These are phyloP conservation scores for Lactarius hengduanensis DNA, from an alignment of 768 basidiomycete species.

Conservation along the genomic window DNA sequence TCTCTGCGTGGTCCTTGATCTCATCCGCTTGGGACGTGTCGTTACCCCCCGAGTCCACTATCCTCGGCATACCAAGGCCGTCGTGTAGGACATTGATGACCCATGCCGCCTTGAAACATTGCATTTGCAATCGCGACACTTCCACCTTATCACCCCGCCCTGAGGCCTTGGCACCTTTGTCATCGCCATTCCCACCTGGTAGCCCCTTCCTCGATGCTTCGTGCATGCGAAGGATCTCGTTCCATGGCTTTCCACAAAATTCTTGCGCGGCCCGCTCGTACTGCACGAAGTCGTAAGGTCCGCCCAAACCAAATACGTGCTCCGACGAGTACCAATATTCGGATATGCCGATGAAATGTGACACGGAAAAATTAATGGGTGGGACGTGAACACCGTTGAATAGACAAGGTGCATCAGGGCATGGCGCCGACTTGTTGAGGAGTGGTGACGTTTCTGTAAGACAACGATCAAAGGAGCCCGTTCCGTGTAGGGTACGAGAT, in stretches of 20 bases:
- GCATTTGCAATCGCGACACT: slow-evolving; percentile 85
- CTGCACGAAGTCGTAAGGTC: slow-evolving; percentile 93
- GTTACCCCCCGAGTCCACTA: slow-evolving; percentile 84
- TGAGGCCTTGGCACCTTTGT: slow-evolving; percentile 58
- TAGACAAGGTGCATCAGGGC: slow-evolving; percentile 80
- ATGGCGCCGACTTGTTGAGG: slow-evolving; percentile 81
- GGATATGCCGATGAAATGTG: slow-evolving; percentile 94
- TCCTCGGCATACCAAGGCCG: slow-evolving; percentile 91
- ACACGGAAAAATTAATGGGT: slow-evolving; percentile 88
- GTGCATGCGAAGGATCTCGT: slow-evolving; percentile 67
- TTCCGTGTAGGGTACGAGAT: slow-evolving; percentile 70
- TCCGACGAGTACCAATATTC: slow-evolving; percentile 99
- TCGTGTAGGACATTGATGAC: slow-evolving; percentile 94
- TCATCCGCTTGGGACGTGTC: slow-evolving; percentile 64
- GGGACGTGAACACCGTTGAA: slow-evolving; percentile 96
- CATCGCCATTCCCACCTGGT: slow-evolving; percentile 58
- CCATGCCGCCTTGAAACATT: slow-evolving; percentile 99
- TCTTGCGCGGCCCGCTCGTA: slow-evolving; percentile 90
- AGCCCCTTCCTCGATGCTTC: slow-evolving; percentile 46
- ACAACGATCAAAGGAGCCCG: slow-evolving; percentile 88
- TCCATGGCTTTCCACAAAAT: slow-evolving; percentile 83
- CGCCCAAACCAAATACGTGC: slow-evolving; percentile 92
- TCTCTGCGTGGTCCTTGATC: slow-evolving; percentile 70
- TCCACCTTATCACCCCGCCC: slow-evolving; percentile 77
- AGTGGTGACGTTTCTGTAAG: slow-evolving; percentile 68